phyloP scores from a whole-genome alignment of 805 yeast genomes.

The Saccharomyces mikatae region DNA sequence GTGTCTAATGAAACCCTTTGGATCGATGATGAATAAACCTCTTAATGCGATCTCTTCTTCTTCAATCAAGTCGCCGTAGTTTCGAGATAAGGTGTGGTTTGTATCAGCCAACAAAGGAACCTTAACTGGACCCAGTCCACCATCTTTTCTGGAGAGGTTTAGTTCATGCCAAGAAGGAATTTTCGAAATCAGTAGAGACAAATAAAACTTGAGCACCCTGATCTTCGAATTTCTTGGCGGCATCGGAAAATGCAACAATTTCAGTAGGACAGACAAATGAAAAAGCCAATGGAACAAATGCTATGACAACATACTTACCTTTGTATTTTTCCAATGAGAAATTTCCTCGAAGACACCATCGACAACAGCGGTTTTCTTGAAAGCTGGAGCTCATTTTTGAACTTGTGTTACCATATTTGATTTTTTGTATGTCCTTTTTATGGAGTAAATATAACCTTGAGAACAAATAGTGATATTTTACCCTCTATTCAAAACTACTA shows the following conservation, averaged over 20 bases:
- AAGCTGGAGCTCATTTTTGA: slow-evolving; percentile 93
- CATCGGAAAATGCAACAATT: slow-evolving; percentile 96
- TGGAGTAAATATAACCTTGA: neutral
- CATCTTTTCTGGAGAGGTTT: slow-evolving; percentile 92
- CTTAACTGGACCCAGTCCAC: slow-evolving; percentile 94
- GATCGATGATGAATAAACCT: slow-evolving; percentile 97
- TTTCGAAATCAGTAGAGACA: slow-evolving; percentile 98
- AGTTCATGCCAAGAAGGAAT: slow-evolving; percentile 96
- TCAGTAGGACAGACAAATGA: slow-evolving; percentile 99
- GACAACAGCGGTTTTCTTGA: slow-evolving; percentile 94
- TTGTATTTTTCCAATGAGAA: slow-evolving; percentile 88
- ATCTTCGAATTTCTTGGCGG: slow-evolving; percentile 79
- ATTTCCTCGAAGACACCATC: slow-evolving; percentile 95
- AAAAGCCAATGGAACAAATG: slow-evolving; percentile 97
- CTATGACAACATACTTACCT: slow-evolving; percentile 96
- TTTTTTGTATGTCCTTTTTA: neutral
- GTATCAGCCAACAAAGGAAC: slow-evolving; percentile 95
- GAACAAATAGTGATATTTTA: neutral
- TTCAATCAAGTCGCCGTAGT: slow-evolving; percentile 95
- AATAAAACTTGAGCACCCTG: slow-evolving; percentile 84
- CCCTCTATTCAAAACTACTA: neutral
- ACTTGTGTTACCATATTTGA: slow-evolving; percentile 72
- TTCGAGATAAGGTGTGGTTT: slow-evolving; percentile 88
- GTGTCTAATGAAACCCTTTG: slow-evolving; percentile 91
- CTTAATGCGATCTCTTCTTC: slow-evolving; percentile 96